Percentiles rank a stretch among this genome's conserved stretches.
phyloP scores from a whole-genome alignment of 345 rosid genomes.

The Psidium guajava region DNA sequence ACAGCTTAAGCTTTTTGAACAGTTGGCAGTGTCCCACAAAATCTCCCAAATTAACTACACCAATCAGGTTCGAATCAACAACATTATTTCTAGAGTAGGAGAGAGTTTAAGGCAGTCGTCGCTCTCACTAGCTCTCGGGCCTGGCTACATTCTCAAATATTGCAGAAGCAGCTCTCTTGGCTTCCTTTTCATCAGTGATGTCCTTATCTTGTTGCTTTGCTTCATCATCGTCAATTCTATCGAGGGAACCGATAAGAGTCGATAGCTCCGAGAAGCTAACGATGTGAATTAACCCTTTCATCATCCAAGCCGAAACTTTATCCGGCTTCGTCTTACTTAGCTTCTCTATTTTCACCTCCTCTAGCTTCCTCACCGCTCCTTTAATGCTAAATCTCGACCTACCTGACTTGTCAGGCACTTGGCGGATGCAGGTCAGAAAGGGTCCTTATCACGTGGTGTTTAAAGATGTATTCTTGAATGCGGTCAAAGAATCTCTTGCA shows the following conservation, averaged over 20 bases:
- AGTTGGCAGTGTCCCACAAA: no score
- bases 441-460: slow-evolving; percentile 32
- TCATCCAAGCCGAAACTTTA: slow-evolving; percentile 60
- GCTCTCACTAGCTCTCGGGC: slow-evolving; percentile 28
- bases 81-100: not conserved
- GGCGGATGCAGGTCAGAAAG: slow-evolving; percentile 39
- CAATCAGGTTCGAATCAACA: not conserved
- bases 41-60: not conserved
- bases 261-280: slow-evolving; percentile 25
- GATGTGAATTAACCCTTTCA: slow-evolving; percentile 40
- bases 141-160: slow-evolving; percentile 43
- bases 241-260: slow-evolving; percentile 13
- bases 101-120: not conserved
- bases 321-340: slow-evolving; percentile 37
- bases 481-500: slow-evolving; percentile 41
- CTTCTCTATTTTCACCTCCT: slow-evolving; percentile 48
- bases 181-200: slow-evolving; percentile 43
- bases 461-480: slow-evolving; percentile 51
- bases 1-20: no score
- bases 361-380: slow-evolving; percentile 13
- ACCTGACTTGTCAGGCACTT: slow-evolving; percentile 28
- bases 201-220: slow-evolving; percentile 27
- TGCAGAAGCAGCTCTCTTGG: slow-evolving; percentile 36
- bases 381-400: slow-evolving; percentile 19
- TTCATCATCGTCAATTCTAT: not conserved